Base-by-base conservation (phyloP, 2,329 filamentous ascomycete genomes). In the Fusarium sp. region DNA sequence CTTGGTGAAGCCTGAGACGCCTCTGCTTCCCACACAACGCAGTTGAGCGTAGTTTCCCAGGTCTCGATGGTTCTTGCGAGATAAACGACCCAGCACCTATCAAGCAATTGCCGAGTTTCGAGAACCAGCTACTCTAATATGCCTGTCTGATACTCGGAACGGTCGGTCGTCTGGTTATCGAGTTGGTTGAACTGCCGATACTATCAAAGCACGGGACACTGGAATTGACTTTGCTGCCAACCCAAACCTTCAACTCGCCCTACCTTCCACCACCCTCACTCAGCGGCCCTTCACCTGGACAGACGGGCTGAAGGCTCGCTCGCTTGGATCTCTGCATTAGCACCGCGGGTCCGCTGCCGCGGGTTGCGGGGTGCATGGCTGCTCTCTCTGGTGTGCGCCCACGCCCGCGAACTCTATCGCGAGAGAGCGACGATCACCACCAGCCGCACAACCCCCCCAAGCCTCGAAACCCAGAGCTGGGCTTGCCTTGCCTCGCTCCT, bases 341-440 rank as follows among this genome's bases (percentile, higher is more conserved):
- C 58, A 71, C 57, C 64, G 25, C 38, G 56, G 60, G 31, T 57
- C 65, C 62, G 60, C 64, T 47, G 67, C 61, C 38, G 67, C 67
- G 68, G 64, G 71, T 66, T 78, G 73, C 52, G 74, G 76, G 74
- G 72, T 75, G 42, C 64, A 60, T 65, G 65, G 50, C 10, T 52
- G 25, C 47, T 36, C 61, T 69, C 65, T 65, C 20, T 62, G 65
- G 47, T 61, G 70, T 47, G 61, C 63, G 60, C 66, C 64, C 68
- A 68, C 66, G 66, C 52, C 47, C 42, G 66, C 54, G 66, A 78
- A 77, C 68, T 78, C 64, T 71, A 74, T 76, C 61, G 36, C 40
- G 35, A 58, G 47, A 61, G 54, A 56, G 59, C 27, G 68, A 45
- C 42, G 45, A 68, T 75, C 57, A 57, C 57, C 47, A 68, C 50